These are phyloP conservation scores for Penicillium sp. DNA, from an alignment of 2,329 filamentous ascomycete genomes.

Conservation along the genomic window DNA sequence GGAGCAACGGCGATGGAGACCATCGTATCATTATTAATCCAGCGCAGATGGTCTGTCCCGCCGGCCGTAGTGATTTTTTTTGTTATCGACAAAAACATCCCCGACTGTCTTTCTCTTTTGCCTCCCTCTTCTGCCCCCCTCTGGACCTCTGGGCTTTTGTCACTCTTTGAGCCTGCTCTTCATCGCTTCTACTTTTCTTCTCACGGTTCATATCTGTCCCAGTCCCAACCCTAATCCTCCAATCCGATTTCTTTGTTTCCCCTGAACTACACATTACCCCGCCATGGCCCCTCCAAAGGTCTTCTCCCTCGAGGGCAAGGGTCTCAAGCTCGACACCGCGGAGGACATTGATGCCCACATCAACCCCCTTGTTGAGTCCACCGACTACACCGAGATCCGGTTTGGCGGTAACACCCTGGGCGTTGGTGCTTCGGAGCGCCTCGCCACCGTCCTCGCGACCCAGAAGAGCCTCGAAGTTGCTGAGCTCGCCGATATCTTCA, in stretches of 20 bases:
- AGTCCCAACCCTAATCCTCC: not conserved
- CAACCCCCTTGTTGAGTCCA: slow-evolving; percentile 71
- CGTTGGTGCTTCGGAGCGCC: slow-evolving; percentile 81
- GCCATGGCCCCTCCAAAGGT: slow-evolving; percentile 62
- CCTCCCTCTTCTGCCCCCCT: slow-evolving; percentile 19
- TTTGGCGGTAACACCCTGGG: slow-evolving; percentile 92
- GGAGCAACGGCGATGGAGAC: slow-evolving; percentile 14
- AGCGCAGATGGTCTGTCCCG: slow-evolving; percentile 29
- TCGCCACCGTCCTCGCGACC: slow-evolving; percentile 81
- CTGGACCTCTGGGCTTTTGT: slow-evolving; percentile 12
- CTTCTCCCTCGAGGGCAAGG: slow-evolving; percentile 91
- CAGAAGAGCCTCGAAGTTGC: slow-evolving; percentile 83
- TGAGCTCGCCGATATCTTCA: slow-evolving; percentile 98
- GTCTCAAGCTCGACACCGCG: slow-evolving; percentile 88
- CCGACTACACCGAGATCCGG: slow-evolving; percentile 77
- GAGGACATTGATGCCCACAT: slow-evolving; percentile 87
- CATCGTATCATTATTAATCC: slow-evolving; percentile 32
- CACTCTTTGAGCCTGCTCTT: slow-evolving; percentile 14
- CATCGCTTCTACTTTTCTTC: slow-evolving; percentile 9
- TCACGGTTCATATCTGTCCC: not conserved
- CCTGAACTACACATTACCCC: slow-evolving; percentile 39
- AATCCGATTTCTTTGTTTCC: slow-evolving; percentile 14
- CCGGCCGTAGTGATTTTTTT: slow-evolving; percentile 33
- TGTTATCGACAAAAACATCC: slow-evolving; percentile 28
- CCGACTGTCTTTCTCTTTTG: slow-evolving; percentile 19